phyloP scores from a whole-genome alignment of 73 alveolate genomes.

The Tetrahymena thermophila region DNA sequence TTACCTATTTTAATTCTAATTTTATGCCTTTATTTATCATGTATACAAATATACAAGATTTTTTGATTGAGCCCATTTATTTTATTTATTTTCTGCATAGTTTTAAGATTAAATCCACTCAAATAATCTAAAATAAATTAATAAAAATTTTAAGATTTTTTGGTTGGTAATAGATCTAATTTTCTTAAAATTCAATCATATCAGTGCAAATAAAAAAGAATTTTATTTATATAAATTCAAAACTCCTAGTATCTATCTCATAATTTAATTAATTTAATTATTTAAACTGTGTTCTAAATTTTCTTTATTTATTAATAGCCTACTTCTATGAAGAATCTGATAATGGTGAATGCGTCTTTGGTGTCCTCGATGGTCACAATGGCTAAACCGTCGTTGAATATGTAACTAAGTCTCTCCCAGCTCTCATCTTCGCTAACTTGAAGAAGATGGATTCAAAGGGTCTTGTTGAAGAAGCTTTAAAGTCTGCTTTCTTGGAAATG shows the following conservation, averaged over 20 bases:
- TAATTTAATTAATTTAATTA: neutral
- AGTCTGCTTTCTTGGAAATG: neutral
- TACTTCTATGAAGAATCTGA: neutral
- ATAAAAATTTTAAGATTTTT: neutral
- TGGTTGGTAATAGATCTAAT: neutral
- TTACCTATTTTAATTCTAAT: neutral
- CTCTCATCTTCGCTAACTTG: neutral
- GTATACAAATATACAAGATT: too few species aligned
- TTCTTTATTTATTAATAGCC: neutral
- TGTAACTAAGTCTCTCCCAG: conserved; percentile 67
- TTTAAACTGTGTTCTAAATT: neutral
- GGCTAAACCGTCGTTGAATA: conserved; percentile 84
- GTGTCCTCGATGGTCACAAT: conserved; percentile 97
- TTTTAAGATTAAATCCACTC: neutral
- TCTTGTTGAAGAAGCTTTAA: neutral
- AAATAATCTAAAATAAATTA: neutral
- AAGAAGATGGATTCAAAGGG: neutral
- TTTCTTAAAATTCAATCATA: neutral
- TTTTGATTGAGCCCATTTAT: neutral
- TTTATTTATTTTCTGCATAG: neutral
- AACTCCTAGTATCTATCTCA: neutral
- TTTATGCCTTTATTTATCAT: neutral
- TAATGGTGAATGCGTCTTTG: conserved; percentile 53
- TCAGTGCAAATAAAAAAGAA: neutral
- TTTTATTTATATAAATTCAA: neutral